These are phyloP conservation scores for Alnus glutinosa DNA, from an alignment of 306 rosid genomes.

Conservation along the genomic window DNA sequence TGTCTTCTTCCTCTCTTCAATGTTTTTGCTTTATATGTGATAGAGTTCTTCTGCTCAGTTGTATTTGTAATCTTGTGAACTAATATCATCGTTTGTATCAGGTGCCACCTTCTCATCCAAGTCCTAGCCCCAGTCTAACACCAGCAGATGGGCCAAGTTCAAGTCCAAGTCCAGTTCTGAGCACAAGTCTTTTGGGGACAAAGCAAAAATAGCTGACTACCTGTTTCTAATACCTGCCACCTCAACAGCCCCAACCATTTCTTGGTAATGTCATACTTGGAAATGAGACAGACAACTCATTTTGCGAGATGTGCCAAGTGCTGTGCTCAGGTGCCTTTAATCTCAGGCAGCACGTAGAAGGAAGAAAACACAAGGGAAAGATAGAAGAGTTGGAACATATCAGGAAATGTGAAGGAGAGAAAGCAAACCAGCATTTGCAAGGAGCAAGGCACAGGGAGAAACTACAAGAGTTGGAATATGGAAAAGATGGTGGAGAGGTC, in stretches of 20 bases:
- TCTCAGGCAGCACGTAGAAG: slow-evolving; percentile 29
- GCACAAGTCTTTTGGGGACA: slow-evolving; percentile 10
- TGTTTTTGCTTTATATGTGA: too few species aligned
- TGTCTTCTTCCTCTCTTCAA: too few species aligned
- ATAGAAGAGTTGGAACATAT: slow-evolving; percentile 3
- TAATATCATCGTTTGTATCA: neutral
- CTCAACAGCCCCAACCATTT: neutral
- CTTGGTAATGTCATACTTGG: neutral
- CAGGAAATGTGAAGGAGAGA: neutral
- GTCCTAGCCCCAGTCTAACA: neutral
- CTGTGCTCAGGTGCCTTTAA: slow-evolving; percentile 19
- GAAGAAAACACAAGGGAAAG: slow-evolving; percentile 23
- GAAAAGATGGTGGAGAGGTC: slow-evolving; percentile 8
- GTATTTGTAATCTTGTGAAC: neutral
- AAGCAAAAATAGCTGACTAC: slow-evolving; percentile 19
- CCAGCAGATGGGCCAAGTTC: neutral
- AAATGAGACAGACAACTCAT: neutral
- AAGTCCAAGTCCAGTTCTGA: slow-evolving; percentile 9
- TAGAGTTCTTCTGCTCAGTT: neutral
- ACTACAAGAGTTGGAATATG: neutral
- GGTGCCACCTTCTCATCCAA: slow-evolving; percentile 14
- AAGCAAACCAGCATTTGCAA: slow-evolving; percentile 19
- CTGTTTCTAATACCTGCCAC: neutral
- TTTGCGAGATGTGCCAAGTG: slow-evolving; percentile 23
- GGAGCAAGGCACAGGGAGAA: slow-evolving; percentile 13